These are phyloP conservation scores for Cytospora piceicola DNA, from an alignment of 2,329 filamentous ascomycete species.

Conservation along the genomic window DNA sequence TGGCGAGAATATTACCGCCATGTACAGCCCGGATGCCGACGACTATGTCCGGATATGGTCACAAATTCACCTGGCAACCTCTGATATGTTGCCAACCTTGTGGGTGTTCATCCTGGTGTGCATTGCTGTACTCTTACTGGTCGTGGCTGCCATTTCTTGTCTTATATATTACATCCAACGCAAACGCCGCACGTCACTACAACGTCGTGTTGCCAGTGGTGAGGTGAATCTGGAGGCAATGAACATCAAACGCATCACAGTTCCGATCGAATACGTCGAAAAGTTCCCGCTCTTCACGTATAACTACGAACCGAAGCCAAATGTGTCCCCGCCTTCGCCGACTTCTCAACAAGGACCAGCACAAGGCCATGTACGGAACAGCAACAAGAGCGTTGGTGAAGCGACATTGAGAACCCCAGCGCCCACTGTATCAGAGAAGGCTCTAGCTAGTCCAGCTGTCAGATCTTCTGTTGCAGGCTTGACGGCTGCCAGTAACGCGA, in stretches of 20 bases:
- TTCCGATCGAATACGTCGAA: slow-evolving; percentile 72
- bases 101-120: slow-evolving; percentile 81
- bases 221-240: slow-evolving; percentile 86
- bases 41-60: slow-evolving; percentile 67
- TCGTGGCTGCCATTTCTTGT: slow-evolving; percentile 69
- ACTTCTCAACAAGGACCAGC: slow-evolving; percentile 37
- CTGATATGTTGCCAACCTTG: slow-evolving; percentile 65
- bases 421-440: slow-evolving; percentile 32
- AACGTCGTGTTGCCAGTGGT: slow-evolving; percentile 72
- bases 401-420: slow-evolving; percentile 12
- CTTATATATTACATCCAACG: slow-evolving; percentile 80
- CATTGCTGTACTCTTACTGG: slow-evolving; percentile 68
- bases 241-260: slow-evolving; percentile 80
- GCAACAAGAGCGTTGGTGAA: slow-evolving; percentile 19
- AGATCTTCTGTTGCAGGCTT: slow-evolving; percentile 30
- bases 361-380: slow-evolving; percentile 16
- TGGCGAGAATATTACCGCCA: slow-evolving; percentile 57
- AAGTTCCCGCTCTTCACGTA: slow-evolving; percentile 82
- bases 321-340: slow-evolving; percentile 44
- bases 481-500: slow-evolving; percentile 45
- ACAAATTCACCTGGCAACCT: slow-evolving; percentile 52
- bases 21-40: slow-evolving; percentile 58
- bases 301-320: slow-evolving; percentile 55
- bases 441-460: slow-evolving; percentile 32
- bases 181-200: slow-evolving; percentile 68